Evolutionary conservation across 345 rosid genomes (phyloP), one percentile per base, ranked within the genome.

Genomic region (Melaleuca quinquenervia): DNA sequence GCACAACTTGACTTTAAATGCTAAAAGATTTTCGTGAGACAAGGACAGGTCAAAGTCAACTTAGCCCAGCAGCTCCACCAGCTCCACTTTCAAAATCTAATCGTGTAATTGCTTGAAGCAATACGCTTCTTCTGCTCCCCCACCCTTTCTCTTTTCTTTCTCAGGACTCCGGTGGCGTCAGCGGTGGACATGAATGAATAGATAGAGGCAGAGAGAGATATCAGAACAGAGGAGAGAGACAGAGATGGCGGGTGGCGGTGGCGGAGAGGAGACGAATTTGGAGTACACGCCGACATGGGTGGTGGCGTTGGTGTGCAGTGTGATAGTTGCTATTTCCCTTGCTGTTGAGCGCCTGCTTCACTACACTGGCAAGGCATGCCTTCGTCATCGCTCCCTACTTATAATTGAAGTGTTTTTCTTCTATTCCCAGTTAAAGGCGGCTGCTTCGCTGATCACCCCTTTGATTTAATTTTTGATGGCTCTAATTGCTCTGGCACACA

Each of bases 261-360:
- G 48, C 29, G 87, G 78, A 86, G 97, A 88, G 85, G 96, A 92
- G 74, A 90, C 92, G 52, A 90, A 89, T 45, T 90, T 96, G 80
- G 98, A 96, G 92, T 90, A 90, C 27, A 96, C 98, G 6, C 96
- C 98, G 20, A 96, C 98, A 45, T 95, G 98, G 98, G 94, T 95
- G 49, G 98, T 96, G 48, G 96, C 99, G 22, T 87, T 89, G 11
- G 98, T 96, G 86, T 95, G 98, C 94, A 64, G 89, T 62, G 92
- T 95, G 86, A 95, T 96, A 12, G 98, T 96, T 78, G 64, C 89
- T 80, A 85, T 96, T 44, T 96, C 98, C 85, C 91, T 95, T 26
- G 87, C 88, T 62, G 92, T 91, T 50, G 99, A 96, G 74, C 93
- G 98, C 84, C 0, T 90, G 32, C 91, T 96, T 64, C 98, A 96